These are phyloP conservation scores for Ganoderma leucocontextum DNA, from an alignment of 1,284 basidiomycete species.

Conservation along the genomic window DNA sequence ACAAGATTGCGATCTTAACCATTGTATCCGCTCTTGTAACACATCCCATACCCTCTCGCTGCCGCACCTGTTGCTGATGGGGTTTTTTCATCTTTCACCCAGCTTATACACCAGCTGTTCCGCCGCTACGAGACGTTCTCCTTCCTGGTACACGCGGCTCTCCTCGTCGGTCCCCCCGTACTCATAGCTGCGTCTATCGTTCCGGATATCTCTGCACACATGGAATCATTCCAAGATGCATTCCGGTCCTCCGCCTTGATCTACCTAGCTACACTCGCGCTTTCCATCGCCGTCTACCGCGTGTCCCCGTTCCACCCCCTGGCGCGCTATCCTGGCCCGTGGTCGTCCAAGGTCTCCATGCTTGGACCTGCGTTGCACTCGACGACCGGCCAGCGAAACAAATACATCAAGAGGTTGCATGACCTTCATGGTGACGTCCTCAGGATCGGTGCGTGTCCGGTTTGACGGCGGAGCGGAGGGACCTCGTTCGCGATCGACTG, in stretches of 20 bases:
- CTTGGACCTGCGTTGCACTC: neutral
- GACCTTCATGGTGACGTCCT: conserved; percentile 7
- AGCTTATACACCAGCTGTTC: conserved; percentile 11
- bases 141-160: neutral
- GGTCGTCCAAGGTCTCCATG: conserved; percentile 7
- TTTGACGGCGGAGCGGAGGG: neutral
- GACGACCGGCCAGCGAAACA: neutral
- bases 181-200: neutral
- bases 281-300: conserved; percentile 6
- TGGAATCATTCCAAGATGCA: neutral
- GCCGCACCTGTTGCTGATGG: neutral
- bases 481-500: neutral
- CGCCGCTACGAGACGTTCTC: conserved; percentile 8
- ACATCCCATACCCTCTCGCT: neutral
- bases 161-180: conserved; percentile 4
- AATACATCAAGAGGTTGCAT: neutral
- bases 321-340: conserved; percentile 11
- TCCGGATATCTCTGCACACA: neutral
- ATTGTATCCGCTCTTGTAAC: neutral
- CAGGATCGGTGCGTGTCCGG: neutral
- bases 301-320: conserved; percentile 8
- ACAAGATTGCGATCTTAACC: neutral
- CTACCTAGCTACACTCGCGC: neutral
- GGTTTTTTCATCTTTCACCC: neutral
- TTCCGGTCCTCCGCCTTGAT: neutral